Base-by-base conservation (phyloP, 2,329 filamentous ascomycete genomes). In the Hansfordia pulvinata region DNA sequence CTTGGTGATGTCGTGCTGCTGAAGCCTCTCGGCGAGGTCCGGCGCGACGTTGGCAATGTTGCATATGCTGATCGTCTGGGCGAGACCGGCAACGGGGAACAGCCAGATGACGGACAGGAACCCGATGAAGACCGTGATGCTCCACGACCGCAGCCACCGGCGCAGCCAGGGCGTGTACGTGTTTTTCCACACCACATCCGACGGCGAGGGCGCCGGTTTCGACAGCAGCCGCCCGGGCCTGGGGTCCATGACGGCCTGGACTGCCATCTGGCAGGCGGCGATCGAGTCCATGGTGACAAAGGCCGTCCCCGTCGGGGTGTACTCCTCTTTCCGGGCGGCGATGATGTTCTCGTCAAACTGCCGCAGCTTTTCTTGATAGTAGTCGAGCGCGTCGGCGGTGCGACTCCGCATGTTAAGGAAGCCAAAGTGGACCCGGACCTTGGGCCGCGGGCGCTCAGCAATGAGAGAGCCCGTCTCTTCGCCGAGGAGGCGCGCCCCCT, bases 261-360 rank as follows among this genome's bases (percentile, higher is more conserved):
- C 83, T 14, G 86, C 83, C 85, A 96, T 93, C 56, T 98, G 90
- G 39, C 72, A 76, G 17, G 86, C 78, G 10, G 86, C 82, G 26
- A 93, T 90, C 4, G 84, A 90, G 55, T 94, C 83, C 84, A 98
- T 92, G 0, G 90, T 96, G 20, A 98, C 82, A 50, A 98, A 94
- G 1, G 92, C 92, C 33, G 92, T 67, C 25, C 88, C 78, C 1
- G 76, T 86, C 0, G 90, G 64, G 5, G 66, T 58, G 41, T 85
- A 96, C 4, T 79, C 67, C 48, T 82, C 81, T 42, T 73, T 71
- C 16, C 90, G 72, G 8, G 84, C 71, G 6, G 54, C 53, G 6
- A 55, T 52, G 26, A 98, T 83, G 37, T 75, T 66, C 25, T 82
- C 74, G 38, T 98, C 88, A 3, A 92, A 52, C 10, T 67, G 64